Evolutionary conservation across 2,329 filamentous ascomycete genomes (phyloP), one percentile per base, ranked within the genome.

Genomic region (Trichoderma polysporum): DNA sequence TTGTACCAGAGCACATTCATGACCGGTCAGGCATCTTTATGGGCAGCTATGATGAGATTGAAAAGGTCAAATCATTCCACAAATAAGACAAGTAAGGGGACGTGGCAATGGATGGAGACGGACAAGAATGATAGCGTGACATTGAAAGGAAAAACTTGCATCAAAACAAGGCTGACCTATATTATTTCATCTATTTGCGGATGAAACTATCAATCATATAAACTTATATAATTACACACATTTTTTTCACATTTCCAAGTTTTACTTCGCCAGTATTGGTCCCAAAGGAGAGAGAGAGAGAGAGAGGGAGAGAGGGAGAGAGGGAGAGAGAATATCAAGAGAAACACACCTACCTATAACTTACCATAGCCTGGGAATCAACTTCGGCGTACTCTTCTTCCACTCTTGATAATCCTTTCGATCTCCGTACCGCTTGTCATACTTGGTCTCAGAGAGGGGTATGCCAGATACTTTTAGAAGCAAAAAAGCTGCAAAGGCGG

Each of bases 21-120:
- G 95, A 99, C 82, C 88, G 90, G 76, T 94, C 93, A 22, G 95
- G 95, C 72, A 97, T 99, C 75, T 99, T 96, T 82, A 86, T 99
- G 84, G 95, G 95, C 71, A 97, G 93, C 74, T 93, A 91, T 73
- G 92, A 97, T 70, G 95, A 99, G 83, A 87, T 99, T 57, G 93
- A 97, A 83, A 97, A 97, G 85, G 92, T 98, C 72, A 97, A 97
- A 79, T 83, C 88, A 69, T 90, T 90, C 75, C 90, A 95, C 82
- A 90, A 70, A 54, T 76, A 72, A 27, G 4, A 13, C 17, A 67
- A 29, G 19, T 12, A 13, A 54, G 15, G 29, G 12, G 3, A 22
- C 25, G 35, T 7, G 19, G 10, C 17, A 29, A 13, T 2, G 19
- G 13, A 33, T 8, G 35, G 37, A 1, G 7, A 25, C 9, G 47